Conservation (phyloP, 2,329 filamentous ascomycete genomes). For the Aspergillus pseudonomiae region DNA sequence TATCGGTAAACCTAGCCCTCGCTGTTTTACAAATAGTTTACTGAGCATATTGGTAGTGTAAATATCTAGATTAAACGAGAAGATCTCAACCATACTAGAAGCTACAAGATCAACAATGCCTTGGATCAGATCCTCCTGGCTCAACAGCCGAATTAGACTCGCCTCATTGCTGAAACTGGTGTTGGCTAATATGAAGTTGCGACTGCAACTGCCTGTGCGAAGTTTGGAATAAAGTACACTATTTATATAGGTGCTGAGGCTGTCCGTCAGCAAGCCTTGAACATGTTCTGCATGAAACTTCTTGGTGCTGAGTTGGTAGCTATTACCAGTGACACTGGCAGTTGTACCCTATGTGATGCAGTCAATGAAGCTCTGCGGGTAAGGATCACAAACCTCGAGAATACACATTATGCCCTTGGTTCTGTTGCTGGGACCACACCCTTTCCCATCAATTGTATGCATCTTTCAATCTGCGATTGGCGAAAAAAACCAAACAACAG, state of each 20-base stretch:
- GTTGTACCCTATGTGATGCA: neutral
- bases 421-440: neutral
- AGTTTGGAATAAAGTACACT: neutral
- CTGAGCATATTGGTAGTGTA: slow-evolving; percentile 53
- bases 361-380: neutral
- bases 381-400: neutral
- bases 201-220: neutral
- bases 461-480: neutral
- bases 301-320: neutral
- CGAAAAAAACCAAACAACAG: neutral
- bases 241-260: neutral
- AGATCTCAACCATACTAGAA: slow-evolving; percentile 91
- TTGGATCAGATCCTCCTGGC: slow-evolving; percentile 88
- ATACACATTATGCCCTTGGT: neutral
- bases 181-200: neutral
- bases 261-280: neutral
- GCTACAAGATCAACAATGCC: slow-evolving; percentile 97
- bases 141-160: slow-evolving; percentile 74
- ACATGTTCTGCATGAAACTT: neutral
- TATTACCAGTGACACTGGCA: neutral
- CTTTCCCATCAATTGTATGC: slow-evolving; percentile 2
- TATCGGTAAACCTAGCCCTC: neutral
- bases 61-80: slow-evolving; percentile 95
- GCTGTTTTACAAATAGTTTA: neutral
- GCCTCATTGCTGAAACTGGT: neutral